Evolutionary conservation across 192 early-diverging fungal species (phyloP).

Genomic region (Coemansia interrupta): DNA sequence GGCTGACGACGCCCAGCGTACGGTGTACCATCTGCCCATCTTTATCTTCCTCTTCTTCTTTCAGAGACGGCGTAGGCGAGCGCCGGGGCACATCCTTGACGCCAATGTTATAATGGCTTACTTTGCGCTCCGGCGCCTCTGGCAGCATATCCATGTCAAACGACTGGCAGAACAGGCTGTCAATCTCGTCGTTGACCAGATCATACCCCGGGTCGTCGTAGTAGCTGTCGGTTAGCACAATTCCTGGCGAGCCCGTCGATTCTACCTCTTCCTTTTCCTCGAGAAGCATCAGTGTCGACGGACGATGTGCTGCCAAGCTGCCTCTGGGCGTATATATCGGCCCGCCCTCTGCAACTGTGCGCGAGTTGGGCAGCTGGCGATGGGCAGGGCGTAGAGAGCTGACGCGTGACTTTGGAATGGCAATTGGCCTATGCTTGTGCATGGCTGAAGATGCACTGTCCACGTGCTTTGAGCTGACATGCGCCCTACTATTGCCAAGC

Average conservation of each 20-base stretch:
- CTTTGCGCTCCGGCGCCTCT: constrained; percentile 34
- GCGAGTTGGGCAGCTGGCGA: constrained; percentile 43
- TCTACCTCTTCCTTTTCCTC: constrained; percentile 6
- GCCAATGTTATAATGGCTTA: constrained; percentile 36
- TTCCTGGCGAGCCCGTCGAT: not conserved
- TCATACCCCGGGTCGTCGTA: constrained; percentile 38
- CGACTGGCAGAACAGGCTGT: constrained; percentile 28
- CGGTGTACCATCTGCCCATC: not conserved
- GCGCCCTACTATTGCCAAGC: not conserved
- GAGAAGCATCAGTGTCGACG: constrained; percentile 12
- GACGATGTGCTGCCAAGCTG: constrained; percentile 20
- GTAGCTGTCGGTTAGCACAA: constrained; percentile 26
- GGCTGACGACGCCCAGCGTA: constrained; percentile 10
- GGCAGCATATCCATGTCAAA: constrained; percentile 47
- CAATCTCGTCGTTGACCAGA: constrained; percentile 23
- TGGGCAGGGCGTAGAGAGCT: constrained; percentile 35
- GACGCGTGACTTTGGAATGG: constrained; percentile 33
- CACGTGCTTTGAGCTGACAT: not conserved
- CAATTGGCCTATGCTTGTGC: constrained; percentile 20
- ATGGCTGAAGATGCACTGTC: not conserved
- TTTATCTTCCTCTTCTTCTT: not conserved
- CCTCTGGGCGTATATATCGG: constrained; percentile 17
- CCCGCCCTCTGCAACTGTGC: constrained; percentile 15
- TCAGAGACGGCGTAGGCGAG: constrained; percentile 12
- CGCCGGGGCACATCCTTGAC: constrained; percentile 16